Percentiles rank a stretch among this genome's conserved stretches.
phyloP scores from a whole-genome alignment of 1,284 basidiomycete genomes.

The Athelia sp. region DNA sequence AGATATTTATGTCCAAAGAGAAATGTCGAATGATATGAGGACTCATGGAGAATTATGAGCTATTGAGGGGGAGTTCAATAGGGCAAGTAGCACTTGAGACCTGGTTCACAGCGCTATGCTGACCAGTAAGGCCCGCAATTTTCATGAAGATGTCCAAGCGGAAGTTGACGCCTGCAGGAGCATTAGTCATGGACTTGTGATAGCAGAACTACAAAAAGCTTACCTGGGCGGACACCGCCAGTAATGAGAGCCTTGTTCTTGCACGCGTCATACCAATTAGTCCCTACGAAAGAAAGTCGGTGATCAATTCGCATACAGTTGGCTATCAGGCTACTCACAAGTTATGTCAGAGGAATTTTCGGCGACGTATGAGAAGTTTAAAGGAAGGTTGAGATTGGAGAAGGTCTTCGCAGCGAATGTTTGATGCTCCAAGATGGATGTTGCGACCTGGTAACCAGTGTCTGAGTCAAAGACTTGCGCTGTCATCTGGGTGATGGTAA shows the following conservation, averaged over 20 bases:
- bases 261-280: constrained; percentile 77
- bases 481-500: constrained; percentile 62
- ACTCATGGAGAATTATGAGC: constrained; percentile 14
- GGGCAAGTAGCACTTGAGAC: constrained; percentile 70
- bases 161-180: constrained; percentile 58
- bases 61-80: constrained; percentile 59
- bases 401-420: constrained; percentile 62
- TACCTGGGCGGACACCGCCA: constrained; percentile 58
- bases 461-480: constrained; percentile 65
- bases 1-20: background rate
- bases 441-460: constrained; percentile 58
- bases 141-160: constrained; percentile 62
- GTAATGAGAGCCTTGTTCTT: constrained; percentile 48
- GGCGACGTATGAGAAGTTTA: constrained; percentile 79
- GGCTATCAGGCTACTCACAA: constrained; percentile 43
- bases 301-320: constrained; percentile 2
- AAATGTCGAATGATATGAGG: background rate
- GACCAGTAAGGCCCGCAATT: constrained; percentile 64
- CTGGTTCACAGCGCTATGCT: constrained; percentile 47
- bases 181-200: constrained; percentile 1
- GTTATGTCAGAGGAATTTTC: constrained; percentile 78
- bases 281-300: constrained; percentile 40
- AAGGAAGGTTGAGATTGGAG: constrained; percentile 59
- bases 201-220: constrained; percentile 18
- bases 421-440: constrained; percentile 52